These are phyloP conservation scores for Shiraia sp. DNA, from an alignment of 2,329 filamentous ascomycete genomes.

Conservation along the genomic window DNA sequence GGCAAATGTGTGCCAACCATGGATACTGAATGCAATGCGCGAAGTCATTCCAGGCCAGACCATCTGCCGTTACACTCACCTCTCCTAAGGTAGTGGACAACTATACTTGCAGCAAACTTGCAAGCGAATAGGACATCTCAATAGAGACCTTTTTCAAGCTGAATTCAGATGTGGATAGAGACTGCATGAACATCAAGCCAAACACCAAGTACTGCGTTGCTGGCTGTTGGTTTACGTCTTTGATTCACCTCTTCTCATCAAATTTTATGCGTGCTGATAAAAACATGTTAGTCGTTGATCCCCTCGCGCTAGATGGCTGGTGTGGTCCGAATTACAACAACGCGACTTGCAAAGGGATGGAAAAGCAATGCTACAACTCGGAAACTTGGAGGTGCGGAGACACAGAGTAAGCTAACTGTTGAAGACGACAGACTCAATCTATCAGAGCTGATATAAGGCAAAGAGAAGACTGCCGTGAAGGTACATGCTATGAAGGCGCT, in stretches of 20 bases:
- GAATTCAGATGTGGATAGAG: too few relatives aligned
- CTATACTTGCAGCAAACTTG: too few relatives aligned
- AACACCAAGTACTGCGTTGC: too few relatives aligned
- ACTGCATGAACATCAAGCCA: too few relatives aligned
- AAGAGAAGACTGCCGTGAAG: slow-evolving; percentile 1
- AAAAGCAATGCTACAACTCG: slow-evolving; percentile 36
- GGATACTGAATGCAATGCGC: too few relatives aligned
- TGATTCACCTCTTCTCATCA: not conserved
- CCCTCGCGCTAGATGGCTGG: slow-evolving; percentile 18
- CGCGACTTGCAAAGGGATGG: slow-evolving; percentile 1
- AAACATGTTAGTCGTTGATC: slow-evolving; percentile 1
- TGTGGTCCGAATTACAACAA: slow-evolving; percentile 36
- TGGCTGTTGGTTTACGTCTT: not conserved
- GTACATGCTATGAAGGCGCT: not conserved
- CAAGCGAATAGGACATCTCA: too few relatives aligned
- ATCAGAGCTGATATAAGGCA: not conserved
- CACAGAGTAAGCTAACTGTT: not conserved
- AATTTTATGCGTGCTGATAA: not conserved
- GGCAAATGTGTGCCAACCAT: too few relatives aligned
- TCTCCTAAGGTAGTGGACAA: too few relatives aligned
- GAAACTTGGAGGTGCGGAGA: slow-evolving; percentile 4
- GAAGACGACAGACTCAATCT: not conserved
- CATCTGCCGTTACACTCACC: too few relatives aligned
- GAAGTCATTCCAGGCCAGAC: too few relatives aligned
- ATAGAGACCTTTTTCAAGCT: too few relatives aligned